Evolutionary conservation across 768 basidiomycete genomes (phyloP).

Genomic region (Russula olivacea): DNA sequence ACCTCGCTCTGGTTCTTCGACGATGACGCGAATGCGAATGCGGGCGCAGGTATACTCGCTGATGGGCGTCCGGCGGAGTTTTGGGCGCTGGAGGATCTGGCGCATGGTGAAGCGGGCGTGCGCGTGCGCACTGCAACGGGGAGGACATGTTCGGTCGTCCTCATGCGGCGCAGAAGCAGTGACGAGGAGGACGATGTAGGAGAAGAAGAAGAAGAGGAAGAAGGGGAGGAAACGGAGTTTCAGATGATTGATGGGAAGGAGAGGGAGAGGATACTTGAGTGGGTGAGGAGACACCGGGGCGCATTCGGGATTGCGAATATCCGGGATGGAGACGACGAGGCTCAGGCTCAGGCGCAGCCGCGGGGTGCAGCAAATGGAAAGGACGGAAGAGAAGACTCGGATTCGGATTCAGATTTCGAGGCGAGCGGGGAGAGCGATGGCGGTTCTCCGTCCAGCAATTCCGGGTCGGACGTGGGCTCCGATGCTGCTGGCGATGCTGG

Average conservation of each 20-base stretch:
- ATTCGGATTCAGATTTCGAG: constrained; percentile 22
- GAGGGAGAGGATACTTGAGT: constrained; percentile 55
- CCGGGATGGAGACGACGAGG: not conserved
- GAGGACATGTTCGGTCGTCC: constrained; percentile 56
- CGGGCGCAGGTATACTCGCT: constrained; percentile 54
- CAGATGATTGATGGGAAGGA: constrained; percentile 67
- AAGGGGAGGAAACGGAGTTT: constrained; percentile 58
- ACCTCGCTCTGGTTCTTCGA: constrained; percentile 69
- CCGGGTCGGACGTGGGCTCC: not conserved
- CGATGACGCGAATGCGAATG: constrained; percentile 12
- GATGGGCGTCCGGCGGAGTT: constrained; percentile 76
- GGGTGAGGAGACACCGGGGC: constrained; percentile 55
- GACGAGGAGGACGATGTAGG: constrained; percentile 30
- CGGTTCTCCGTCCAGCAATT: constrained; percentile 28
- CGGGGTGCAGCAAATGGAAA: not conserved
- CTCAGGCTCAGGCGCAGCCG: not conserved
- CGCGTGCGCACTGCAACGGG: constrained; percentile 58
- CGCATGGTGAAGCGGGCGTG: constrained; percentile 38
- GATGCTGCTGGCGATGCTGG: not conserved
- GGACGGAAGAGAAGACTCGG: constrained; percentile 22
- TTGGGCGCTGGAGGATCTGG: constrained; percentile 59
- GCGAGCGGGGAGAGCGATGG: constrained; percentile 36
- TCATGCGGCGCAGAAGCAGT: constrained; percentile 36
- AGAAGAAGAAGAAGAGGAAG: constrained; percentile 38
- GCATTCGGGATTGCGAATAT: constrained; percentile 43